These are phyloP conservation scores for Coemansia sp. DNA, from an alignment of 192 early-diverging fungal species.

Conservation along the genomic window DNA sequence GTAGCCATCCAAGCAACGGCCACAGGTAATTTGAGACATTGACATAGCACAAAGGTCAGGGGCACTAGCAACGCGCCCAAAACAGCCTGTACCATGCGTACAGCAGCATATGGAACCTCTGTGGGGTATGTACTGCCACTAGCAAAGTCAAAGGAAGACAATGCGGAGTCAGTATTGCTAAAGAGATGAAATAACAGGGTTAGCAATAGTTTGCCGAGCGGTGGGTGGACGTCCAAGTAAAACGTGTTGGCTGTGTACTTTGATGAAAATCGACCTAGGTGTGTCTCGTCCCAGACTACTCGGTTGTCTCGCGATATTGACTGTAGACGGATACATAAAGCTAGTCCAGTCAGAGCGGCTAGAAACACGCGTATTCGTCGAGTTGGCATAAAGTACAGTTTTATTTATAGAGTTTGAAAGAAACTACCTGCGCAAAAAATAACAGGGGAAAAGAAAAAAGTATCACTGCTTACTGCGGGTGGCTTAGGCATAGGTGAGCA, in stretches of 20 bases:
- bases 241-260: conserved; percentile 88
- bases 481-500: background rate
- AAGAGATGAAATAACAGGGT: conserved; percentile 69
- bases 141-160: conserved; percentile 79
- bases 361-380: conserved; percentile 5
- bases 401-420: background rate
- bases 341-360: conserved; percentile 8
- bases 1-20: conserved; percentile 60
- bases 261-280: conserved; percentile 95
- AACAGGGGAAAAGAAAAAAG: background rate
- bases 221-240: conserved; percentile 98
- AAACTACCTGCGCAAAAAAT: background rate
- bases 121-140: conserved; percentile 76
- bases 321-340: conserved; percentile 43
- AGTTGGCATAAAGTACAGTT: background rate
- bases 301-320: conserved; percentile 58
- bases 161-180: conserved; percentile 59
- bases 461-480: background rate
- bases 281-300: conserved; percentile 91
- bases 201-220: conserved; percentile 76
- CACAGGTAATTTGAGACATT: conserved; percentile 8
- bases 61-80: conserved; percentile 81
- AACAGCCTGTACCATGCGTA: conserved; percentile 75
- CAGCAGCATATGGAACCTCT: conserved; percentile 81
- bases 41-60: conserved; percentile 66